Evolutionary conservation across 1,139 yeast genomes (phyloP), one percentile per base, ranked within the genome.

Genomic region (Taphrina confusa): DNA sequence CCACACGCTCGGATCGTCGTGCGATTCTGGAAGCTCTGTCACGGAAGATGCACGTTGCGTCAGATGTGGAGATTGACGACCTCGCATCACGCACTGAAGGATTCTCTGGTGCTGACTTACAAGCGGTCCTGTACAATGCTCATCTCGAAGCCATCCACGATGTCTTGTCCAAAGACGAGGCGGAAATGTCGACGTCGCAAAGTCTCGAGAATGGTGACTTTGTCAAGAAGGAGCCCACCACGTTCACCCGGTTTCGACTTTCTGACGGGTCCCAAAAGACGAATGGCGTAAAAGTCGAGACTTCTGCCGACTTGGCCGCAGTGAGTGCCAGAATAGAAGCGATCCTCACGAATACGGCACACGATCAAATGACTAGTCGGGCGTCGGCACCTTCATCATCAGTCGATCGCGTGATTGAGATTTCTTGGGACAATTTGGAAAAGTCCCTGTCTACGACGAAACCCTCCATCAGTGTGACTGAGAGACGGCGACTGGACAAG

Each of bases 71-170:
- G 49, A 73, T 90, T 45, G 72, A 73, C 0, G 77, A 73, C 14
- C 75, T 90, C 56, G 92, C 96, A 0, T 67, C 70, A 16, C 67
- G 72, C 6, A 84, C 96, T 0, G 81, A 78, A 1, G 96, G 96
- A 0, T 91, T 81, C 68, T 87, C 96, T 36, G 97, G 97, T 11
- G 98, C 98, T 0, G 98, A 92, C 73, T 76, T 92, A 71, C 97
- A 91, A 73, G 97, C 97, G 0, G 75, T 92, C 56, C 85, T 91
- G 45, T 91, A 90, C 72, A 92, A 90, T 73, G 96, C 97, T 0
- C 90, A 91, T 69, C 78, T 92, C 70, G 86, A 85, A 65, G 95
- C 96, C 6, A 95, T 92, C 18, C 97, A 92, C 71, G 84, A 85
- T 45, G 82, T 79, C 62, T 76, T 91, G 59, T 84, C 83, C 23